phyloP scores from a whole-genome alignment of 139 green algal genomes.

The Penium margaritaceum region DNA sequence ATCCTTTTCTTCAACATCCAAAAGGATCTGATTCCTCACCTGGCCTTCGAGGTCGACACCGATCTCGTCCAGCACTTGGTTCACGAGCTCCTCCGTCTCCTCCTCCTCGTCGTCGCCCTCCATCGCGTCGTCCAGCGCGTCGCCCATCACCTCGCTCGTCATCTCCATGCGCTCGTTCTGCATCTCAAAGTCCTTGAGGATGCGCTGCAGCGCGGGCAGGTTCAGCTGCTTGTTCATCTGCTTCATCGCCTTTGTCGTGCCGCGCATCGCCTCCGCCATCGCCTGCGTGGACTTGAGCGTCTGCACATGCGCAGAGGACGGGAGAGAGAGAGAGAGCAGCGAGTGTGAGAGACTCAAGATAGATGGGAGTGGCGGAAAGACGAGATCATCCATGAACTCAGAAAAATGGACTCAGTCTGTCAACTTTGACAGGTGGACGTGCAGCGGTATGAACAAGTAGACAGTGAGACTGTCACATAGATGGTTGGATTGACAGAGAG shows the following conservation, averaged over 20 bases:
- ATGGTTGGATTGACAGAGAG: no score
- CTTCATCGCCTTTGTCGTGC: conserved; percentile 90
- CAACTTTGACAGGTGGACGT: no score
- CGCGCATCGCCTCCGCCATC: conserved; percentile 92
- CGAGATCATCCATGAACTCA: no score
- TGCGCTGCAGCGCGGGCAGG: conserved; percentile 63
- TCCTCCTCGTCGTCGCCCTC: conserved; percentile 88
- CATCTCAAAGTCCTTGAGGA: conserved; percentile 94
- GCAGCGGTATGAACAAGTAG: no score
- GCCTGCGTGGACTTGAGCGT: conserved; percentile 95
- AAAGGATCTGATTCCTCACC: no score
- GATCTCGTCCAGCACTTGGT: conserved; percentile 58
- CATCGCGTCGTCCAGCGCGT: conserved; percentile 88
- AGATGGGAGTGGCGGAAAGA: neutral
- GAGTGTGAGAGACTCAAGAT: neutral
- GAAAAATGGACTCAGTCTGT: no score
- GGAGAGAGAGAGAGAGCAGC: neutral
- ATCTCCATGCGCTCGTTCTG: conserved; percentile 98
- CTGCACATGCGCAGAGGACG: conserved; percentile 51
- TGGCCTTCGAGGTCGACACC: conserved; percentile 39
- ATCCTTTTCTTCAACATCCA: no score
- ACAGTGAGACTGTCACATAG: no score
- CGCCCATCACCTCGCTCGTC: conserved; percentile 90
- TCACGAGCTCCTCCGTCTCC: conserved; percentile 87
- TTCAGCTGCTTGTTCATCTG: conserved; percentile 94